Percentiles rank a stretch among this genome's conserved stretches.
Evolutionary conservation across 768 basidiomycete genomes (phyloP).

Genomic region (Dentipellis sp.): DNA sequence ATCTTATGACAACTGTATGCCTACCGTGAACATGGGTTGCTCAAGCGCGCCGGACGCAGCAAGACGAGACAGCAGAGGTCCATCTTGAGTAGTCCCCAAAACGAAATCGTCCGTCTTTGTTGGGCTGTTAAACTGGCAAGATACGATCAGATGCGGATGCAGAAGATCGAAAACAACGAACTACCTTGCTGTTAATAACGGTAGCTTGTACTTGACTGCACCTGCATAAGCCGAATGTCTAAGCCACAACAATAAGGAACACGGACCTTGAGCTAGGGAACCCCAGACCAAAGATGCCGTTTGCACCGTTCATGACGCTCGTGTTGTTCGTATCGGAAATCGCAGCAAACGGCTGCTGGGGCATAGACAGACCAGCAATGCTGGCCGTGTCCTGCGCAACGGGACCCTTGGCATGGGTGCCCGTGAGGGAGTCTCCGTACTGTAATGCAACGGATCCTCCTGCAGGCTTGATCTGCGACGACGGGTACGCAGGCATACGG

Average conservation of each 20-base stretch:
- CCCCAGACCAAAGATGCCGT: conserved; percentile 68
- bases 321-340: conserved; percentile 63
- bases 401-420: conserved; percentile 58
- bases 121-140: conserved; percentile 6
- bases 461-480: conserved; percentile 1
- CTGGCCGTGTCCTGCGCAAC: conserved; percentile 50
- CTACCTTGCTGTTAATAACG: conserved; percentile 4
- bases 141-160: no score
- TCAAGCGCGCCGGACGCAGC: conserved; percentile 26
- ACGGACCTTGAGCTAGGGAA: conserved; percentile 37
- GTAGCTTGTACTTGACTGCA: conserved; percentile 6
- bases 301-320: conserved; percentile 41
- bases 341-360: conserved; percentile 52
- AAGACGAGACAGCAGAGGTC: conserved; percentile 26
- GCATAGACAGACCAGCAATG: conserved; percentile 42
- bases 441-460: conserved; percentile 38
- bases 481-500: conserved; percentile 9
- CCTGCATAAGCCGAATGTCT: not conserved
- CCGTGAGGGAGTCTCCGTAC: conserved; percentile 67
- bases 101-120: conserved; percentile 8
- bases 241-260: not conserved
- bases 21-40: conserved; percentile 36
- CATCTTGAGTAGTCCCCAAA: conserved; percentile 12
- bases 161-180: no score
- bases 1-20: not conserved